Percentiles rank a stretch among this genome's conserved stretches.
Evolutionary conservation across 78 protist genomes (phyloP).

Genomic region (Pirum gemmata): DNA sequence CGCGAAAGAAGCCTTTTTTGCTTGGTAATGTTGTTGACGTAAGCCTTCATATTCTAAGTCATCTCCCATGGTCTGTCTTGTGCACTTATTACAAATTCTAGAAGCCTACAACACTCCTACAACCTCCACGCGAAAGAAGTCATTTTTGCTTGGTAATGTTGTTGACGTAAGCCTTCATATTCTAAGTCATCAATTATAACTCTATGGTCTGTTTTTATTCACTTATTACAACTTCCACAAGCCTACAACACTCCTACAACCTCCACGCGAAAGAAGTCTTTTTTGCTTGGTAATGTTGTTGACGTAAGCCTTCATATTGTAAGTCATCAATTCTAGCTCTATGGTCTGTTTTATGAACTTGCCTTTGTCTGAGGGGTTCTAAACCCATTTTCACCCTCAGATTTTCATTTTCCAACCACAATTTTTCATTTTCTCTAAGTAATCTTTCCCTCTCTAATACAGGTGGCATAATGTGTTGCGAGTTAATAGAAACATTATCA

Average conservation of each 20-base stretch:
- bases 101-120: no score
- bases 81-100: no score
- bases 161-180: not conserved
- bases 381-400: not conserved
- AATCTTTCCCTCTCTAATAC: not conserved
- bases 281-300: not conserved
- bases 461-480: not conserved
- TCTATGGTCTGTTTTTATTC: not conserved
- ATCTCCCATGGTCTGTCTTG: not conserved
- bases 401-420: not conserved
- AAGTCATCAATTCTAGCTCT: not conserved
- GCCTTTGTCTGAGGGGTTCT: no score
- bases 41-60: not conserved
- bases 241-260: no score
- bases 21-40: not conserved
- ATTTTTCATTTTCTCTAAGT: not conserved
- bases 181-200: not conserved
- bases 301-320: not conserved
- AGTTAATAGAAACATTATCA: not conserved
- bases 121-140: not conserved
- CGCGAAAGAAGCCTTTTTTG: not conserved
- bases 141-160: not conserved
- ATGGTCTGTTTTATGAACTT: not conserved
- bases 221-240: no score
- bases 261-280: not conserved